These are phyloP conservation scores for Borovskyia barvae DNA, from an alignment of 208 protist species.

Conservation along the genomic window DNA sequence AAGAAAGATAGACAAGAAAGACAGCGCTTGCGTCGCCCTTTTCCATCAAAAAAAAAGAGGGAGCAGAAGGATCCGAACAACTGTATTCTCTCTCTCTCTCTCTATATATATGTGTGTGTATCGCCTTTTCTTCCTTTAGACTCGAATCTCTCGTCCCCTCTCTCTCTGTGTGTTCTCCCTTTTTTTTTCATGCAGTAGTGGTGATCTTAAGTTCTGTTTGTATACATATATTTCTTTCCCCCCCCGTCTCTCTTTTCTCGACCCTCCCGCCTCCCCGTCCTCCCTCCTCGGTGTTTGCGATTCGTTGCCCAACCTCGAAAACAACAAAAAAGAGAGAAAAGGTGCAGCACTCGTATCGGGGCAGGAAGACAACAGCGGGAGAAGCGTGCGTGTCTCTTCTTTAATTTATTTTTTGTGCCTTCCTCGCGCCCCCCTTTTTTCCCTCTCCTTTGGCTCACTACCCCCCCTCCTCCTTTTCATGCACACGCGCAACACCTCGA, in stretches of 20 bases:
- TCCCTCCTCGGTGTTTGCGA: too few relatives aligned
- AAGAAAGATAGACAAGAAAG: background rate
- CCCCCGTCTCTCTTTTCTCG: background rate
- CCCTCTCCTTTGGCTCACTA: background rate
- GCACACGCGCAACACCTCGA: background rate
- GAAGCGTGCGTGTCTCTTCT: background rate
- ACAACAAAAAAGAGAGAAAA: background rate
- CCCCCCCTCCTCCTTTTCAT: background rate
- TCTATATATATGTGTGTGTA: background rate
- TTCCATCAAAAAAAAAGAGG: too few relatives aligned
- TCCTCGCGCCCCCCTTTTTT: background rate
- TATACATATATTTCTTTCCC: background rate
- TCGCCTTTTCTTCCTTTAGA: background rate
- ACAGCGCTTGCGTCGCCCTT: too few relatives aligned
- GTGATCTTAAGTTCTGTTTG: background rate
- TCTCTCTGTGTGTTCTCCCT: constrained; percentile 8
- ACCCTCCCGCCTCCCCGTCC: too few relatives aligned
- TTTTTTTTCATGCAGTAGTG: constrained; percentile 2
- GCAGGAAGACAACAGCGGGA: too few relatives aligned
- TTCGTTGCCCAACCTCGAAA: background rate
- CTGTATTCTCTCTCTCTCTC: constrained; percentile 4
- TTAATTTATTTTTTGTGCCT: background rate
- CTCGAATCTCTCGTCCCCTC: background rate
- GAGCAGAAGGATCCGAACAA: too few relatives aligned
- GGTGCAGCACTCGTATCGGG: too few relatives aligned